Percentiles rank a stretch among this genome's conserved stretches.
Evolutionary conservation across 495 filamentous ascomycete species (phyloP).

Genomic region (Talaromyces stipitatus): DNA sequence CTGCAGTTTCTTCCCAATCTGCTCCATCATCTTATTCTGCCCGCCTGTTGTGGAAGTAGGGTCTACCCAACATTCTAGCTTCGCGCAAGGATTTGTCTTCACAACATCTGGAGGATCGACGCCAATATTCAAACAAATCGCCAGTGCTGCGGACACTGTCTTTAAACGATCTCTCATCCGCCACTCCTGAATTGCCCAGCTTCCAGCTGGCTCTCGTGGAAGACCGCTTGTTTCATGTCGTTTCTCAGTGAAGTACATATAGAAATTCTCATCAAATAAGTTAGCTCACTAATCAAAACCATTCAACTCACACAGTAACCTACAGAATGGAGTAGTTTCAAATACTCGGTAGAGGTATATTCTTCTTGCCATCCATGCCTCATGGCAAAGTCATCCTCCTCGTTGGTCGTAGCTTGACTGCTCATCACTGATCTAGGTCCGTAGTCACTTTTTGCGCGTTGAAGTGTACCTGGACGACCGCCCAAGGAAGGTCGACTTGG

Average conservation of each 20-base stretch:
- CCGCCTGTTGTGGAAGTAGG: constrained; percentile 64
- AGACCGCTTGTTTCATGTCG: constrained; percentile 94
- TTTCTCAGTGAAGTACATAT: constrained; percentile 99
- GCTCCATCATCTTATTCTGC: constrained; percentile 78
- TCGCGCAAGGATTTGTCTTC: constrained; percentile 86
- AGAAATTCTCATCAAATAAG: constrained; percentile 51
- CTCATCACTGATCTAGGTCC: constrained; percentile 38
- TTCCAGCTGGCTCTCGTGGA: constrained; percentile 56
- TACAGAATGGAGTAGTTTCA: constrained; percentile 52
- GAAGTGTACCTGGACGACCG: constrained; percentile 44
- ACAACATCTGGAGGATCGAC: constrained; percentile 95
- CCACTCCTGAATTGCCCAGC: constrained; percentile 77
- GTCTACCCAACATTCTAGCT: constrained; percentile 95
- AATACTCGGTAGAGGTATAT: constrained; percentile 51
- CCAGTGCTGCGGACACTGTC: constrained; percentile 89
- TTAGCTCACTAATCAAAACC: neutral
- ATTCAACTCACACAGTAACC: neutral
- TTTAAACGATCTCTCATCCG: constrained; percentile 94
- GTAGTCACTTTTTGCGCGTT: constrained; percentile 68
- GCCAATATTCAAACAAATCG: constrained; percentile 92
- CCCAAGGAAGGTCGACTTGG: constrained; percentile 25
- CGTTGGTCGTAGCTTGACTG: constrained; percentile 21
- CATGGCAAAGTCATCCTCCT: constrained; percentile 47
- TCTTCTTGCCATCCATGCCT: constrained; percentile 58
- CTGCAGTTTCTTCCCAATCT: constrained; percentile 92